A percentile compares a stretch with the other conserved stretches of the same genome.
These are phyloP conservation scores for Mycena haematopus DNA, from an alignment of 768 basidiomycete genomes.

Conservation along the genomic window DNA sequence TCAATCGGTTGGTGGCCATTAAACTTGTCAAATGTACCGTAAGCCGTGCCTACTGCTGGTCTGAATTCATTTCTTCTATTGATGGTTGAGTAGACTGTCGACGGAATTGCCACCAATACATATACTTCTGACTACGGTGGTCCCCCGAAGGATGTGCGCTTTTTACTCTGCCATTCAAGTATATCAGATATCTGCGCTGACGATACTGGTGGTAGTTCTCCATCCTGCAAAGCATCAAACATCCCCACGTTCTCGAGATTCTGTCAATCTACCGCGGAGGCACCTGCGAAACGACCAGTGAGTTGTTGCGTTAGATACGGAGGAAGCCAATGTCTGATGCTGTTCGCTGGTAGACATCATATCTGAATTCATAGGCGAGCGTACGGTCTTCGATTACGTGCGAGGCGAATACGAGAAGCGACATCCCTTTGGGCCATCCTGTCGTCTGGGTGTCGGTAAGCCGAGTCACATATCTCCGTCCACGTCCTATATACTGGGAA, in stretches of 20 bases:
- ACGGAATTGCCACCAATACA: background rate
- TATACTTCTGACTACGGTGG: background rate
- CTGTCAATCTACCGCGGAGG: slow-evolving; percentile 3
- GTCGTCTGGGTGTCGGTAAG: slow-evolving; percentile 1
- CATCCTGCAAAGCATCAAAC: background rate
- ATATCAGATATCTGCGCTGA: too few species aligned
- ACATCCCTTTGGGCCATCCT: background rate
- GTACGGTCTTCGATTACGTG: slow-evolving; percentile 4
- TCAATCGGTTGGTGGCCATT: slow-evolving; percentile 2
- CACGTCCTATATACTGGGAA: background rate
- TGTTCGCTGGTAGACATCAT: slow-evolving; percentile 1
- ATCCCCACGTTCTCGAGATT: slow-evolving; percentile 17
- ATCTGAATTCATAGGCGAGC: slow-evolving; percentile 1
- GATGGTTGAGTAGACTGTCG: background rate
- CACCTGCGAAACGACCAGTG: slow-evolving; percentile 1
- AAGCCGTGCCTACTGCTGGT: background rate
- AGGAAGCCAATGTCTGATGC: background rate
- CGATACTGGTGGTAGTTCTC: background rate
- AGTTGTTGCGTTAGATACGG: background rate
- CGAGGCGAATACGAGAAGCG: background rate
- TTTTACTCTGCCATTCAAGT: background rate
- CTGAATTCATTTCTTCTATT: background rate
- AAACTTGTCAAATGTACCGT: slow-evolving; percentile 3
- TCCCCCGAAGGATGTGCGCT: background rate
- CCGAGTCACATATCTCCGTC: background rate